Percentiles rank a stretch among this genome's conserved stretches.
These are phyloP conservation scores for Heracleum sosnowskyi DNA, from an alignment of 129 eudicot species.

Conservation along the genomic window DNA sequence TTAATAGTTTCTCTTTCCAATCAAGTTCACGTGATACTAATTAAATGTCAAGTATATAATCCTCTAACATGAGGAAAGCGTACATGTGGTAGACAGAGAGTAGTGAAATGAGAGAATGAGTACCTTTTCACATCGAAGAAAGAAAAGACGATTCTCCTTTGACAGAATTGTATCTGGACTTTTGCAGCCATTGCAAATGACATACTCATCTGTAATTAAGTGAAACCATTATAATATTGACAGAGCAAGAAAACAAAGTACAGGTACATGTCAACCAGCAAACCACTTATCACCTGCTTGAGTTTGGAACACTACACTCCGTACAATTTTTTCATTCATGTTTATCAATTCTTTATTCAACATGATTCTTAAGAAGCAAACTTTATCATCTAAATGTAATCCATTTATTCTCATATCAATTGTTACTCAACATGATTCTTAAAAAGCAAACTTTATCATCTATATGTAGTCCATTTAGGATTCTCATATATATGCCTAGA, in stretches of 20 bases:
- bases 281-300: neutral
- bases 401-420: neutral
- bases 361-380: neutral
- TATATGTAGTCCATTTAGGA: neutral
- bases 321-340: neutral
- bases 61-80: neutral
- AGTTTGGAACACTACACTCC: neutral
- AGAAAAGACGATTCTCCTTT: slow-evolving; percentile 19
- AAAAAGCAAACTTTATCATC: neutral
- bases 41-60: neutral
- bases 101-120: neutral
- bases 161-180: slow-evolving; percentile 18
- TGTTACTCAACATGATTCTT: too few relatives aligned
- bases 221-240: neutral
- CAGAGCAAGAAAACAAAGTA: neutral
- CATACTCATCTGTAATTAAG: slow-evolving; percentile 13
- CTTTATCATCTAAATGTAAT: neutral
- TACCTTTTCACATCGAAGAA: slow-evolving; percentile 23
- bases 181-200: slow-evolving; percentile 21
- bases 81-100: neutral
- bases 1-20: neutral
- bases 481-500: neutral
- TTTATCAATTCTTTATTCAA: neutral
- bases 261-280: neutral
- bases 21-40: neutral